A percentile compares a stretch with the other conserved stretches of the same genome.
These are phyloP conservation scores for Leishmania arabica DNA, from an alignment of 208 protist genomes.

Conservation along the genomic window DNA sequence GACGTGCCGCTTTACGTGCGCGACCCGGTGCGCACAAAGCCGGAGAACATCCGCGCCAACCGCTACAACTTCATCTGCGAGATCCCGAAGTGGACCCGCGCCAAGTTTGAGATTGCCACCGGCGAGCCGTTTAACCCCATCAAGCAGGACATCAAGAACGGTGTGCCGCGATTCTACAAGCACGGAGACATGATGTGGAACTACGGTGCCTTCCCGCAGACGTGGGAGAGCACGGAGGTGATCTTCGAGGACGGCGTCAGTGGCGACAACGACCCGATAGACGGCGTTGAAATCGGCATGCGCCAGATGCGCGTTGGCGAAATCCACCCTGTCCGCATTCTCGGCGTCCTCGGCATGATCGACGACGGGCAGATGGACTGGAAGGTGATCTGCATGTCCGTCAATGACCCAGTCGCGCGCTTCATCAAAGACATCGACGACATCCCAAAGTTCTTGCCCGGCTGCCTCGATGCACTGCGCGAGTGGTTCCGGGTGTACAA, in stretches of 20 bases:
- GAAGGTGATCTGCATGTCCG: conserved; percentile 94
- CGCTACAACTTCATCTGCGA: conserved; percentile 94
- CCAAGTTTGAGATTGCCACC: conserved; percentile 97
- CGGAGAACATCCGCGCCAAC: conserved; percentile 78
- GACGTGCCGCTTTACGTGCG: conserved; percentile 90
- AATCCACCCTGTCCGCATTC: conserved; percentile 84
- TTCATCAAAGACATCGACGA: conserved; percentile 92
- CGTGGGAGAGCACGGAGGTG: conserved; percentile 95
- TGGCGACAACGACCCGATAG: conserved; percentile 94
- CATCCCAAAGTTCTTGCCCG: conserved; percentile 88
- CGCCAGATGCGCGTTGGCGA: conserved; percentile 81
- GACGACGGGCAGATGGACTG: conserved; percentile 96
- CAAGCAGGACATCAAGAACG: conserved; percentile 97
- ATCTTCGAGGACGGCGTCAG: conserved; percentile 77
- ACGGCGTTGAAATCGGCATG: conserved; percentile 92
- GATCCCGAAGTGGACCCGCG: conserved; percentile 94
- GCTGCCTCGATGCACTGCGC: conserved; percentile 86
- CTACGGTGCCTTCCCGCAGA: conserved; percentile 97
- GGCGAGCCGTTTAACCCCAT: conserved; percentile 95
- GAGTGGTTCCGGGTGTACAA: conserved; percentile 94
- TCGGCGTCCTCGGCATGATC: conserved; percentile 94
- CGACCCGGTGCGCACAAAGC: conserved; percentile 87
- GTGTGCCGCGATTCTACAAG: conserved; percentile 96
- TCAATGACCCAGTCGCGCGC: conserved; percentile 86
- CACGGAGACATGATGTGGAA: conserved; percentile 97